Base-by-base conservation (phyloP, 441 rosid genomes). In the Dalechampia spathulata region DNA sequence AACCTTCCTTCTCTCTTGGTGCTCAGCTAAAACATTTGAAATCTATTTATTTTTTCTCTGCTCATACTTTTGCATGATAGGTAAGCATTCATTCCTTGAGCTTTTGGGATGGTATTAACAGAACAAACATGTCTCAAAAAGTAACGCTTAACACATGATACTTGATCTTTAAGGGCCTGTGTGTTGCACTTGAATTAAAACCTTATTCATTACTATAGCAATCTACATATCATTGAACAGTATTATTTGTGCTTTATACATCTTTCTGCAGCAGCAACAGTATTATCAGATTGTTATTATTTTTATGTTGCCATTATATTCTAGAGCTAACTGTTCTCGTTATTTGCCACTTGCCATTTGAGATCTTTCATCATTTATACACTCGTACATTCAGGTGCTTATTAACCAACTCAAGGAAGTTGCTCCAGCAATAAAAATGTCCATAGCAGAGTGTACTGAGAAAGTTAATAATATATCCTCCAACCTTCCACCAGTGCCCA, bases 401-500 rank as follows among this genome's bases (percentile, higher is more conserved):
- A 83, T 87, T 65, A 86, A 94, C 66, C 98, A 94, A 69, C 76
- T 94, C 41, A 94, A 87, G 78, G 96, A 94, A 59, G 98, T 86
- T 67, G 81, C 87, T 71, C 99, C 98, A 53, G 71, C 95, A 56
- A 84, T 90, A 66, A 94, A 94, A 66, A 76, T 78, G 46, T 94
- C 99, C 43, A 90, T 94, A 75, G 67, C 83, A 21, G 96, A 86
- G 27, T 87, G 90, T 67, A 79, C 88, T 26, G 95, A 86, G 78
- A 77, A 78, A 72, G 92, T 94, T 48, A 84, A 78, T 73, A 69
- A 72, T 60, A 74, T 86, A 71, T 80, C 98, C 63, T 82, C 94
- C 47, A 78, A 67, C 65, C 61, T 87, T 60, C 95, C 95, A 61
- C 72, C 86, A 34, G 57, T 73, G 66, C 71, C 82, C 41, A 87